Conservation (phyloP, 306 rosid genomes). For the Cicer pinnatifidum region DNA sequence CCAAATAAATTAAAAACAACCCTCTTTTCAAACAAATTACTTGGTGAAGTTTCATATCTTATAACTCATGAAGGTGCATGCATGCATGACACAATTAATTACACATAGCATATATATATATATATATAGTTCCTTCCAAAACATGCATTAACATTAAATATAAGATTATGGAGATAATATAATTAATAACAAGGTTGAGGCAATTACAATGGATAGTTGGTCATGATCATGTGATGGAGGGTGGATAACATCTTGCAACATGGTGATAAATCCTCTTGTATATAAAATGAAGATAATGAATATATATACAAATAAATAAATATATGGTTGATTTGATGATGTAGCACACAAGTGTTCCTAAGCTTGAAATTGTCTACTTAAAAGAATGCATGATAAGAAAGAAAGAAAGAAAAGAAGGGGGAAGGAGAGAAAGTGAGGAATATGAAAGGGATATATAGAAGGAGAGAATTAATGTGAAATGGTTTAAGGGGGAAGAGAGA, state of each 20-base stretch:
- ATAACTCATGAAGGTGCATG: slow-evolving; percentile 21
- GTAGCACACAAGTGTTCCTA: slow-evolving; percentile 11
- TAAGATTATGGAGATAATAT: slow-evolving; percentile 5
- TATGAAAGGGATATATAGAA: slow-evolving; percentile 20
- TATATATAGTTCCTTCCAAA: slow-evolving; percentile 1
- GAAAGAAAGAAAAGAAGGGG: not conserved
- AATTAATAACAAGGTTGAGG: slow-evolving; percentile 33
- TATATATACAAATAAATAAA: not conserved
- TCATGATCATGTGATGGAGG: slow-evolving; percentile 50
- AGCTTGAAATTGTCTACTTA: slow-evolving; percentile 11
- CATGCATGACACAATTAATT: slow-evolving; percentile 25
- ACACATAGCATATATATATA: not conserved
- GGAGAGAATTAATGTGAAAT: slow-evolving; percentile 23
- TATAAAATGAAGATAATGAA: slow-evolving; percentile 10
- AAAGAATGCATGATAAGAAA: slow-evolving; percentile 44
- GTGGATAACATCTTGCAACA: slow-evolving; percentile 71
- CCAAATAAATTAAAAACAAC: not conserved
- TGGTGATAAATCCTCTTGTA: slow-evolving; percentile 45
- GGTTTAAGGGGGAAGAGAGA: slow-evolving; percentile 34
- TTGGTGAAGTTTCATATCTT: not conserved
- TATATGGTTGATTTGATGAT: slow-evolving; percentile 2
- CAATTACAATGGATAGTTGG: slow-evolving; percentile 57
- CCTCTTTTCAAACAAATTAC: not conserved
- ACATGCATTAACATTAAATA: slow-evolving; percentile 36
- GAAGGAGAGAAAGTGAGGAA: slow-evolving; percentile 18